Percentiles rank a stretch among this genome's conserved stretches.
Evolutionary conservation across 352 stramenopile genomes (phyloP).

Genomic region (Globisporangium uncinulatum): DNA sequence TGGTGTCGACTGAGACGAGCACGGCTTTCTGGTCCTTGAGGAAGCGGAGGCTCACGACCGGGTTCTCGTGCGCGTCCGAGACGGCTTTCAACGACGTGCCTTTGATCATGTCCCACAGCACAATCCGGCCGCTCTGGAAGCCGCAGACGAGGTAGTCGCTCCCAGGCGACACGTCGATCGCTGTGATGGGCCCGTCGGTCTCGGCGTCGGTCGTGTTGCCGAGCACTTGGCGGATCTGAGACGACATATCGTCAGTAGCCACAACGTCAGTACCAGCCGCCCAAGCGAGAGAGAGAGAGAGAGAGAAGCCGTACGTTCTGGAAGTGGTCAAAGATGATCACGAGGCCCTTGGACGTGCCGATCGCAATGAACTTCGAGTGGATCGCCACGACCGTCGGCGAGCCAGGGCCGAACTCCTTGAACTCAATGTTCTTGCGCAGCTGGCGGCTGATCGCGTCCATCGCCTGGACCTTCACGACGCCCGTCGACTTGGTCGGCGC

Average conservation of each 20-base stretch:
- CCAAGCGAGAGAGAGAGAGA: neutral
- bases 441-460: slow-evolving; percentile 87
- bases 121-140: slow-evolving; percentile 90
- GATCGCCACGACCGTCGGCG: slow-evolving; percentile 91
- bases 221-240: slow-evolving; percentile 81
- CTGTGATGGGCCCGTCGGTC: slow-evolving; percentile 75
- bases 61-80: slow-evolving; percentile 86
- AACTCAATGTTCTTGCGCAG: slow-evolving; percentile 91
- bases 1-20: slow-evolving; percentile 77
- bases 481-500: slow-evolving; percentile 42
- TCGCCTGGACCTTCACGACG: slow-evolving; percentile 86
- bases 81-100: slow-evolving; percentile 89
- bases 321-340: slow-evolving; percentile 97
- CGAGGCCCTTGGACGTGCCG: slow-evolving; percentile 91
- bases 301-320: slow-evolving; percentile 65
- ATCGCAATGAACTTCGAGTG: slow-evolving; percentile 97
- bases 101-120: slow-evolving; percentile 97
- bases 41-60: slow-evolving; percentile 81
- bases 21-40: slow-evolving; percentile 85
- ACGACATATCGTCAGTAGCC: neutral
- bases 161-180: slow-evolving; percentile 83
- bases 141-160: slow-evolving; percentile 91
- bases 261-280: neutral
- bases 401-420: slow-evolving; percentile 85
- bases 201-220: slow-evolving; percentile 77